A percentile compares a stretch with the other conserved stretches of the same genome.
These are phyloP conservation scores for Hypoxylon sp. DNA, from an alignment of 2,329 filamentous ascomycete species.

Conservation along the genomic window DNA sequence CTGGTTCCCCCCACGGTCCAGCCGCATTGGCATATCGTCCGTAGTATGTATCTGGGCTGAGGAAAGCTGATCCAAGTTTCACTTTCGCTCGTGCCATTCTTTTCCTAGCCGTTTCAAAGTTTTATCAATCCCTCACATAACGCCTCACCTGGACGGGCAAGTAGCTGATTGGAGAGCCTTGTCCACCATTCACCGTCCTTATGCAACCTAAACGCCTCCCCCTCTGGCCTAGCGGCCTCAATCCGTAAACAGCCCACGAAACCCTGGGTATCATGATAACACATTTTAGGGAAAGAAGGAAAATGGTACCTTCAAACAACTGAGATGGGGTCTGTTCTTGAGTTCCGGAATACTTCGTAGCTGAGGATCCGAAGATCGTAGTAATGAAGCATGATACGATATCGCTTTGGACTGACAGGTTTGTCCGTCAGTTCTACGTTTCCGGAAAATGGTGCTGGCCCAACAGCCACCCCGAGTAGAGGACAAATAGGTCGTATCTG, in stretches of 20 bases:
- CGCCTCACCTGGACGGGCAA: conserved; percentile 12
- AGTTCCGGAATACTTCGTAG: conserved; percentile 73
- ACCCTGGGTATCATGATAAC: conserved; percentile 38
- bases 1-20: conserved; percentile 27
- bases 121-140: conserved; percentile 7
- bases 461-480: conserved; percentile 77
- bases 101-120: conserved; percentile 4
- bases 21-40: conserved; percentile 10
- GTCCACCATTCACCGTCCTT: conserved; percentile 9
- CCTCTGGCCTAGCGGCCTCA: conserved; percentile 4
- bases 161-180: conserved; percentile 18
- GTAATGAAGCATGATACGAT: conserved; percentile 78
- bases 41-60: conserved; percentile 10
- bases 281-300: conserved; percentile 22
- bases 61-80: conserved; percentile 10
- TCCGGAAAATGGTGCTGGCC: conserved; percentile 69
- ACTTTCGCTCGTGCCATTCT: conserved; percentile 16
- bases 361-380: conserved; percentile 77
- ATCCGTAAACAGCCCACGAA: conserved; percentile 17
- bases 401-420: conserved; percentile 62
- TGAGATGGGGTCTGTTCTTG: conserved; percentile 51
- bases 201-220: conserved; percentile 42
- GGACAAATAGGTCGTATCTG: conserved; percentile 63
- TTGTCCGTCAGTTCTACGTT: conserved; percentile 45
- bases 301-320: conserved; percentile 41